A percentile compares a stretch with the other conserved stretches of the same genome.
phyloP scores from a whole-genome alignment of 1,139 yeast species.

The Suhomyces panamericanus region DNA sequence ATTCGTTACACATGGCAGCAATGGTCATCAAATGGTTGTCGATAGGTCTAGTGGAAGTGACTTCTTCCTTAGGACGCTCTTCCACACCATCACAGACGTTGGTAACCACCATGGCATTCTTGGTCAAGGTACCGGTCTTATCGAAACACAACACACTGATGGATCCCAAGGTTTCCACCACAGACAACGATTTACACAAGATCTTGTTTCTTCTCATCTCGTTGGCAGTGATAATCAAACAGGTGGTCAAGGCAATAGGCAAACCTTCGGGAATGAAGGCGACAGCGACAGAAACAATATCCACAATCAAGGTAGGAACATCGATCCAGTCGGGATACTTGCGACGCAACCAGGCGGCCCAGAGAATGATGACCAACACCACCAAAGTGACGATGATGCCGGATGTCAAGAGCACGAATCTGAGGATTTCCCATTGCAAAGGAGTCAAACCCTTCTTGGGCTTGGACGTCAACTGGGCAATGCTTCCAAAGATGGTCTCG shows the following conservation, averaged over 20 bases:
- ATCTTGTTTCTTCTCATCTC: slow-evolving; percentile 31
- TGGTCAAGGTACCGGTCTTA: slow-evolving; percentile 40
- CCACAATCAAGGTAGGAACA: slow-evolving; percentile 34
- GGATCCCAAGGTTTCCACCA: slow-evolving; percentile 38
- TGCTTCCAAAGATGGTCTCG: slow-evolving; percentile 33
- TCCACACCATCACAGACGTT: slow-evolving; percentile 25
- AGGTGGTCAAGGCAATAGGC: slow-evolving; percentile 38
- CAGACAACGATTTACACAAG: slow-evolving; percentile 32
- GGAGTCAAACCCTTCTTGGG: slow-evolving; percentile 34
- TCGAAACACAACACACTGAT: slow-evolving; percentile 38
- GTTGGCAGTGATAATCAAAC: slow-evolving; percentile 33
- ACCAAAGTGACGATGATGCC: slow-evolving; percentile 25
- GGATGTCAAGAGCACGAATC: slow-evolving; percentile 28
- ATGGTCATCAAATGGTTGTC: slow-evolving; percentile 23
- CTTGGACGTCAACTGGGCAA: slow-evolving; percentile 33
- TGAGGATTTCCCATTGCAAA: slow-evolving; percentile 31
- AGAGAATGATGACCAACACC: slow-evolving; percentile 32
- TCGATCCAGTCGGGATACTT: slow-evolving; percentile 35
- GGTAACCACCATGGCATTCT: slow-evolving; percentile 34
- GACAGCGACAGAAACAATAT: slow-evolving; percentile 34
- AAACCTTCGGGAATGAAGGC: slow-evolving; percentile 40
- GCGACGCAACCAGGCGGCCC: slow-evolving; percentile 47
- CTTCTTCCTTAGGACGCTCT: slow-evolving; percentile 15
- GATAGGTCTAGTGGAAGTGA: slow-evolving; percentile 7
- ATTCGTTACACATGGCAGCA: slow-evolving; percentile 45